Base-by-base conservation (phyloP, 495 filamentous ascomycete genomes). In the Podospora tetraspora region DNA sequence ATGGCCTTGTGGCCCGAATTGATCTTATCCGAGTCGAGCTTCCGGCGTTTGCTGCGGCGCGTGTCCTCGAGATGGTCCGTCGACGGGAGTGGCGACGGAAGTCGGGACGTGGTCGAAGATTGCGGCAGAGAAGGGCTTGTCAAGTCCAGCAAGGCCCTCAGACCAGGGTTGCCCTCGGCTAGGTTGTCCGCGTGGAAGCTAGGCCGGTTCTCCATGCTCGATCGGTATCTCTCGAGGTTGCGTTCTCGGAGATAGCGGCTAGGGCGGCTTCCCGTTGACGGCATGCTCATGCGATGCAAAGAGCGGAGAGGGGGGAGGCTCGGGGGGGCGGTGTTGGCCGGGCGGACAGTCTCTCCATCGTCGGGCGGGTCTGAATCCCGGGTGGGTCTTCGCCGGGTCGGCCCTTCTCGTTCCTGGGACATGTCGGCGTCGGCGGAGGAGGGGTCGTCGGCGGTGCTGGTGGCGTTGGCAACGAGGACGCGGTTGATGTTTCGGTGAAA, bases 31-130 rank as follows among this genome's bases (percentile, higher is more conserved):
- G 85, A 78, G 61, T 92, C 90, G 34, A 94, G 74, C 78, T 92
- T 94, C 66, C 92, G 85, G 43, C 93, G 86, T 76, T 97, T 97
- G 62, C 78, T 70, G 59, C 87, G 79, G 64, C 84, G 84, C 66
- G 78, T 80, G 62, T 84, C 81, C 66, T 81, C 84, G 29, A 71
- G 65, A 25, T 75, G 59, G 29, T 83, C 80, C 19, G 75, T 74
- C 30, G 62, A 64, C 29, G 73, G 72, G 9, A 73, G 62, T 3
- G 75, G 70, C 19, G 74, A 71, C 52, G 80, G 72, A 13, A 79
- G 61, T 3, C 74, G 70, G 10, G 74, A 71, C 37, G 79, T 72
- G n/a, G 78, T 73, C 57, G 81, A 75, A 32, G 82, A 76, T 19
- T 75, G 73, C 30, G 78, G 64, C 24, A 72, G 72, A 58, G 80